These are phyloP conservation scores for Fusarium nisikadoi DNA, from an alignment of 2,329 filamentous ascomycete species.

Conservation along the genomic window DNA sequence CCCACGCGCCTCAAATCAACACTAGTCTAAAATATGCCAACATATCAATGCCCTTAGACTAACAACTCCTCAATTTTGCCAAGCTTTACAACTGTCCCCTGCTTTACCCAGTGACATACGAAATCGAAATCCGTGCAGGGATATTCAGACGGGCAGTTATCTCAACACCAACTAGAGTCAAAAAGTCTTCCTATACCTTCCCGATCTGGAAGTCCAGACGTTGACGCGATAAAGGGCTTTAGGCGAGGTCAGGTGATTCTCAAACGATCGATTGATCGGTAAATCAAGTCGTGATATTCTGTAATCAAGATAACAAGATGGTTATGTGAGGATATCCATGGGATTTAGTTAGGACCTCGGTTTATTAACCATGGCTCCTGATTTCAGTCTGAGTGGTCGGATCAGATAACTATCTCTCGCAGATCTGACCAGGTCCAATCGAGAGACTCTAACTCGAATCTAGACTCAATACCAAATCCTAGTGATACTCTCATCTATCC, in stretches of 20 bases:
- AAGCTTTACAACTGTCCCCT: conserved; percentile 8
- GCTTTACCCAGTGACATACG: conserved; percentile 8
- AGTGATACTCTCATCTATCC: neutral
- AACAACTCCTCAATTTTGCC: neutral
- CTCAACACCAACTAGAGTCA: neutral
- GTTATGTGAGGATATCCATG: neutral
- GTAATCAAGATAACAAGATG: neutral
- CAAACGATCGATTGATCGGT: neutral
- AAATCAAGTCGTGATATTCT: neutral
- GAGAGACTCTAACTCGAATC: neutral
- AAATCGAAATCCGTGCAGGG: neutral
- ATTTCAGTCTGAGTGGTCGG: neutral
- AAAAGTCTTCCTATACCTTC: conserved; percentile 27
- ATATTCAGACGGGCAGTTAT: conserved; percentile 8
- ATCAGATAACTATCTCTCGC: neutral
- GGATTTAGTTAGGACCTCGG: neutral
- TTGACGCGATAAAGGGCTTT: neutral
- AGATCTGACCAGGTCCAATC: neutral
- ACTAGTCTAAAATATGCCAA: neutral
- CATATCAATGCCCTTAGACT: neutral
- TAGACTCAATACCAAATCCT: neutral
- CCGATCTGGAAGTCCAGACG: conserved; percentile 6
- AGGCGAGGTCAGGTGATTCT: neutral
- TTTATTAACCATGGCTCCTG: neutral
- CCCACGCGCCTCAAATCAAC: neutral